These are phyloP conservation scores for Quercus rubra DNA, from an alignment of 306 rosid species.

Conservation along the genomic window DNA sequence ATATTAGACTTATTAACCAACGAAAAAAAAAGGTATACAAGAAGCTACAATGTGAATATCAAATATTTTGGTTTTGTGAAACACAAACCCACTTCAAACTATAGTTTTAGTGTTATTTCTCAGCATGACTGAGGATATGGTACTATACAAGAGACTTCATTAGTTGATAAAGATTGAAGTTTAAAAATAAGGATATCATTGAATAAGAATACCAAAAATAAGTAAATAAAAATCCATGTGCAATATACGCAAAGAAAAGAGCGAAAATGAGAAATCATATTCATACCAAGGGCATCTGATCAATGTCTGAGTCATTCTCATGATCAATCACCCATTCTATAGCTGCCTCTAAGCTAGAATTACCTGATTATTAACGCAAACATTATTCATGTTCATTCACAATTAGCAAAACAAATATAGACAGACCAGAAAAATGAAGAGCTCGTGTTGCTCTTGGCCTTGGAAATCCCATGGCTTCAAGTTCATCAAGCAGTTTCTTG, in stretches of 20 bases:
- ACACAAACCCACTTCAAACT: background rate
- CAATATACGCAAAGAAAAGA: background rate
- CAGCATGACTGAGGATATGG: background rate
- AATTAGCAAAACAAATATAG: background rate
- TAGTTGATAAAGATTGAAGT: background rate
- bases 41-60: background rate
- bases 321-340: slow-evolving; percentile 49
- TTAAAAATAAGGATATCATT: background rate
- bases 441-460: slow-evolving; percentile 32
- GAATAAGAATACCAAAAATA: background rate
- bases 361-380: slow-evolving; percentile 22
- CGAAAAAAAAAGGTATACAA: background rate
- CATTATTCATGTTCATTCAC: background rate
- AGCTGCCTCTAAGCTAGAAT: slow-evolving; percentile 36
- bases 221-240: background rate
- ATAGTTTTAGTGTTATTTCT: background rate
- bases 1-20: background rate
- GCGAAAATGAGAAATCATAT: slow-evolving; percentile 15
- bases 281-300: slow-evolving; percentile 39
- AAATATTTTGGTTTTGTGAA: background rate
- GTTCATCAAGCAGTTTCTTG: slow-evolving; percentile 25
- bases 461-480: slow-evolving; percentile 41
- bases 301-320: slow-evolving; percentile 40
- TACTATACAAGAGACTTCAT: background rate
- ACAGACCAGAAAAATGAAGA: slow-evolving; percentile 44